Conservation (phyloP, 2,329 filamentous ascomycete genomes). For the Madurella mycetomatis region DNA sequence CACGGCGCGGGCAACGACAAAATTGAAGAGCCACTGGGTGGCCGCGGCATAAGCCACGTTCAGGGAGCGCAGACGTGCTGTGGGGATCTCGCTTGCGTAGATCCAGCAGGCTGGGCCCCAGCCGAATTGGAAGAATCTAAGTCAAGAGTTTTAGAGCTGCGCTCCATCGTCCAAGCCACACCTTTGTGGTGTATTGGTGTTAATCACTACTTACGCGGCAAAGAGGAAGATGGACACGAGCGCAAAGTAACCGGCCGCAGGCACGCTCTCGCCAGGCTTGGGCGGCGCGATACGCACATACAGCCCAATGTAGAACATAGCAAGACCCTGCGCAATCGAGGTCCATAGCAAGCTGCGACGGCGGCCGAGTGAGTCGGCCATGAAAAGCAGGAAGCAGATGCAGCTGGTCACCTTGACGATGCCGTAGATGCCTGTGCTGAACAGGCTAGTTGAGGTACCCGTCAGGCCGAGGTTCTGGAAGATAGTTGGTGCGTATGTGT, state of each 20-base stretch:
- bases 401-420: conserved; percentile 58
- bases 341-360: conserved; percentile 57
- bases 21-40: conserved; percentile 67
- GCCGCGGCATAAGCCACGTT: conserved; percentile 63
- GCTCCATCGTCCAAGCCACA: too few species aligned
- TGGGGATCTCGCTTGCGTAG: conserved; percentile 53
- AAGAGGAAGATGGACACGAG: conserved; percentile 65
- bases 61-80: conserved; percentile 55
- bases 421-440: conserved; percentile 60
- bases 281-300: conserved; percentile 58
- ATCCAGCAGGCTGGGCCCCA: conserved; percentile 66
- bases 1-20: conserved; percentile 60
- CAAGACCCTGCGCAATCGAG: conserved; percentile 53
- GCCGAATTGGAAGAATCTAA: conserved; percentile 49
- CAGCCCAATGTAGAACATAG: conserved; percentile 64
- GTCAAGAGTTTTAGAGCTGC: not conserved
- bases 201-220: conserved; percentile 32
- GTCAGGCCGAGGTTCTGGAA: conserved; percentile 35
- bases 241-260: conserved; percentile 59
- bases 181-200: not conserved
- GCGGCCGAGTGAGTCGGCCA: conserved; percentile 56
- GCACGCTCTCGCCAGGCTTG: conserved; percentile 43
- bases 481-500: conserved; percentile 34
- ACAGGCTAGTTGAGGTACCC: conserved; percentile 49
- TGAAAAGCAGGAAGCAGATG: conserved; percentile 54